Evolutionary conservation across 139 green algal species (phyloP), one percentile per base, ranked within the genome.

Genomic region (Tetradesmus obliquus): DNA sequence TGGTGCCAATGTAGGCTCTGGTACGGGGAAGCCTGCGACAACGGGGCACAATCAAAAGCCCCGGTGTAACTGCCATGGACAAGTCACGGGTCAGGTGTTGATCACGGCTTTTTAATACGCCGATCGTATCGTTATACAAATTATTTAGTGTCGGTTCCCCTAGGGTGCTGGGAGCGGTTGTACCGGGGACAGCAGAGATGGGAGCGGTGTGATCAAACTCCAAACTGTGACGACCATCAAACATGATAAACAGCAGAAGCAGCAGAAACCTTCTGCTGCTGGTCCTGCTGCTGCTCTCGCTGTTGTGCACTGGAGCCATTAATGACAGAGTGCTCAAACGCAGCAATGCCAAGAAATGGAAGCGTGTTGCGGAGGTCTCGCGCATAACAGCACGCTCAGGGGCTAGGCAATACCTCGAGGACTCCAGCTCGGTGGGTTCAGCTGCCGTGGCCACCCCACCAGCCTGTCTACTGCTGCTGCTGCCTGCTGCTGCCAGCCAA

Each of bases 281-380:
- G 3, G 24, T 15, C 9, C 51, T 58, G 15, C 20, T 69, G 82
- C 82, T 87, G 82, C 55, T 87, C 0, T 15, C 54, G 82, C 82
- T 87, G 82, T 1, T 69, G 82, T 66, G 20, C 82, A 76, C 66
- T 76, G 66, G 66, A 76, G 66, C 66, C 66, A 76, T 76, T 24
- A 45, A 81, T 32, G 62, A 89, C 51, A 22, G 85, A 83, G 69
- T 72, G 54, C 54, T 90, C 1, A 90, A 90, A 45, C 86, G 86
- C 24, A 55, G 19, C 6, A 71, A 83, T 17, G 86, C 86, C 86
- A 90, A 90, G 86, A 83, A 84, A 24, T 90, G 86, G 86, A 71
- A 53, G 55, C 69, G 71, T 20, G 71, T 90, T n/a, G 86, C 86
- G 58, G 86, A 90, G 1, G 54, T 90, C 2, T 90, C 86, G 4